Evolutionary conservation across 805 yeast genomes (phyloP).

Genomic region (Kodamaea jinghongensis): DNA sequence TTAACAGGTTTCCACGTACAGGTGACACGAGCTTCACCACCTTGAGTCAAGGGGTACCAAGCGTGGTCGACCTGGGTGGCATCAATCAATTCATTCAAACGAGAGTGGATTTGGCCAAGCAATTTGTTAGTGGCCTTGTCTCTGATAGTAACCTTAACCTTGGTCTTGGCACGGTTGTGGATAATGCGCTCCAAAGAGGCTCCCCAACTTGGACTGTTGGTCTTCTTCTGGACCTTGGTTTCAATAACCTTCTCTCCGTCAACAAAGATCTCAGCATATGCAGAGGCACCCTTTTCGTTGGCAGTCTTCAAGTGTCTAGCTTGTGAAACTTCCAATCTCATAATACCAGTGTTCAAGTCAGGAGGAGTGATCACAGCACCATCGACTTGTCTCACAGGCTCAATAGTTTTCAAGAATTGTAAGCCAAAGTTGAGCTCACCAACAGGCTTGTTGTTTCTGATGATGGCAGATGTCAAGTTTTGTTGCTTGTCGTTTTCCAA

Average conservation of each 20-base stretch:
- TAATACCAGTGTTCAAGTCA: constrained; percentile 91
- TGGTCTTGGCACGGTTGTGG: constrained; percentile 67
- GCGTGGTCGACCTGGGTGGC: constrained; percentile 73
- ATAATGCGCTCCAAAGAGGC: constrained; percentile 64
- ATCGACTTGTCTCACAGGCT: constrained; percentile 62
- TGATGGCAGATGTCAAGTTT: constrained; percentile 52
- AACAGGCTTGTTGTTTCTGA: constrained; percentile 79
- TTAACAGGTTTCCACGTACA: constrained; percentile 87
- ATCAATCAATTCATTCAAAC: constrained; percentile 65
- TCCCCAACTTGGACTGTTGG: constrained; percentile 67
- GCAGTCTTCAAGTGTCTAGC: constrained; percentile 51
- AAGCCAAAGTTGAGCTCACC: constrained; percentile 73
- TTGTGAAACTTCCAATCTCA: constrained; percentile 61
- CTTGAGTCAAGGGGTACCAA: constrained; percentile 70
- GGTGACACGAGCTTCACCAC: constrained; percentile 71
- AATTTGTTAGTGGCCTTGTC: constrained; percentile 49
- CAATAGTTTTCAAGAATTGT: constrained; percentile 72
- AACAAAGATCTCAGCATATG: constrained; percentile 70
- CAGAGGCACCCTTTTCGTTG: constrained; percentile 51
- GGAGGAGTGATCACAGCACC: constrained; percentile 86
- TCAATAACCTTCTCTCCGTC: constrained; percentile 58
- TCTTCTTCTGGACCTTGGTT: constrained; percentile 57
- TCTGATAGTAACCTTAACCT: constrained; percentile 64
- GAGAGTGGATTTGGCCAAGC: constrained; percentile 58
- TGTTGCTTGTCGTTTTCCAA: constrained; percentile 50